phyloP scores from a whole-genome alignment of 1,139 yeast species.

The Magnusiomyces suaveolens region DNA sequence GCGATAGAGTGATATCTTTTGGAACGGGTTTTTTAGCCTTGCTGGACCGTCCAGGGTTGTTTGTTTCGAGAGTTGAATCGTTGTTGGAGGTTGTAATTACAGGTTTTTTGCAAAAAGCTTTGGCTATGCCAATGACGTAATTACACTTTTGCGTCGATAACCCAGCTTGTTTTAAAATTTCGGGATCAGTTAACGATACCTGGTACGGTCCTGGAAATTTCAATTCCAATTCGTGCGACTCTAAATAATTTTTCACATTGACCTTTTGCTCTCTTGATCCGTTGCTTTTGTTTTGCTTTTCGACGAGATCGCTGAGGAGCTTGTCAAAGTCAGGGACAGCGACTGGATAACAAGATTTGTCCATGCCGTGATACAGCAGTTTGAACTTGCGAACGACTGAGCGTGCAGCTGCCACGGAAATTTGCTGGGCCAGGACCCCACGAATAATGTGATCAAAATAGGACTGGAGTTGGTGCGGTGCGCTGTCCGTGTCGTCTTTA shows the following conservation, averaged over 20 bases:
- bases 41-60: too few species aligned
- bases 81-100: too few species aligned
- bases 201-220: conserved; percentile 46
- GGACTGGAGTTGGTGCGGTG: not conserved
- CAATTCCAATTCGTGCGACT: not conserved
- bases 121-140: conserved; percentile 54
- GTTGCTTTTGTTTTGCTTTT: too few species aligned
- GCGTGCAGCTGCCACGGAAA: conserved; percentile 73
- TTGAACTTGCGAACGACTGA: conserved; percentile 49
- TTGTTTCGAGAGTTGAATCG: too few species aligned
- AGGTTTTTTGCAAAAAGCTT: conserved; percentile 47
- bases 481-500: not conserved
- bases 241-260: not conserved
- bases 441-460: conserved; percentile 38
- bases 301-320: too few species aligned
- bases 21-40: too few species aligned
- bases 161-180: conserved; percentile 53
- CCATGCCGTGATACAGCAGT: too few species aligned
- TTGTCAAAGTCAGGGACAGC: not conserved
- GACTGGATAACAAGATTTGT: not conserved
- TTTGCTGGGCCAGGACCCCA: conserved; percentile 65
- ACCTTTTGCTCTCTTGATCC: too few species aligned
- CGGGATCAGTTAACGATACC: conserved; percentile 37
- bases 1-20: too few species aligned
- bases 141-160: conserved; percentile 59